Percentiles rank a stretch among this genome's conserved stretches.
Evolutionary conservation across 345 rosid genomes (phyloP).

Genomic region (Isatis tinctoria): DNA sequence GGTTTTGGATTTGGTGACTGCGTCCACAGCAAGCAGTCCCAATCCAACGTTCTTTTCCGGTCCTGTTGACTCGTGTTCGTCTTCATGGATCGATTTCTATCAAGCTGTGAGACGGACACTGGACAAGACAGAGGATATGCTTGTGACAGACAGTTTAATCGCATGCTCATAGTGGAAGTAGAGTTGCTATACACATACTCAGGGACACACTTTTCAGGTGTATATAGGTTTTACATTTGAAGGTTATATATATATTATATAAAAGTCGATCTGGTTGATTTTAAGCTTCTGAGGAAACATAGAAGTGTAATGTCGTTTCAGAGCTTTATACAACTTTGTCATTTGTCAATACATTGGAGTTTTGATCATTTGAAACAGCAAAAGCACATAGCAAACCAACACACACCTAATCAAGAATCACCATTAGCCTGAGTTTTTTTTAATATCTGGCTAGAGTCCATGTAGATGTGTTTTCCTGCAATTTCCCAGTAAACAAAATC

Average conservation of each 20-base stretch:
- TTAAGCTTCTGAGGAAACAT: slow-evolving; percentile 6
- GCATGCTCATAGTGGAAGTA: slow-evolving; percentile 58
- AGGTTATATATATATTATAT: neutral
- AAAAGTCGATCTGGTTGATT: slow-evolving; percentile 11
- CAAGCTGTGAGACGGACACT: slow-evolving; percentile 63
- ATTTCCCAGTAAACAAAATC: neutral
- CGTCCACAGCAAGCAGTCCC: slow-evolving; percentile 76
- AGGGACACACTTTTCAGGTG: slow-evolving; percentile 6
- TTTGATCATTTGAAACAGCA: slow-evolving; percentile 15
- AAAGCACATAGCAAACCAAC: slow-evolving; percentile 12
- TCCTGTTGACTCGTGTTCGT: slow-evolving; percentile 47
- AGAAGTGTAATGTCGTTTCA: slow-evolving; percentile 10
- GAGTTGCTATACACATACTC: slow-evolving; percentile 14
- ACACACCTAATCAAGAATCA: slow-evolving; percentile 7
- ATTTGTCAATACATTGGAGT: slow-evolving; percentile 24
- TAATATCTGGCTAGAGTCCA: slow-evolving; percentile 1
- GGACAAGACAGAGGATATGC: slow-evolving; percentile 39
- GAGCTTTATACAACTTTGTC: slow-evolving; percentile 20
- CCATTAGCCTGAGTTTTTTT: slow-evolving; percentile 1
- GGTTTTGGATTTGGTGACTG: slow-evolving; percentile 72
- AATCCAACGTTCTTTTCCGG: slow-evolving; percentile 75
- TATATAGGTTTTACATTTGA: slow-evolving; percentile 28
- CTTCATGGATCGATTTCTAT: slow-evolving; percentile 75
- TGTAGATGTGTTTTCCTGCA: slow-evolving; percentile 24
- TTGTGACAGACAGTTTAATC: slow-evolving; percentile 49